phyloP scores from a whole-genome alignment of 2,329 filamentous ascomycete genomes.

The Didymella exigua region DNA sequence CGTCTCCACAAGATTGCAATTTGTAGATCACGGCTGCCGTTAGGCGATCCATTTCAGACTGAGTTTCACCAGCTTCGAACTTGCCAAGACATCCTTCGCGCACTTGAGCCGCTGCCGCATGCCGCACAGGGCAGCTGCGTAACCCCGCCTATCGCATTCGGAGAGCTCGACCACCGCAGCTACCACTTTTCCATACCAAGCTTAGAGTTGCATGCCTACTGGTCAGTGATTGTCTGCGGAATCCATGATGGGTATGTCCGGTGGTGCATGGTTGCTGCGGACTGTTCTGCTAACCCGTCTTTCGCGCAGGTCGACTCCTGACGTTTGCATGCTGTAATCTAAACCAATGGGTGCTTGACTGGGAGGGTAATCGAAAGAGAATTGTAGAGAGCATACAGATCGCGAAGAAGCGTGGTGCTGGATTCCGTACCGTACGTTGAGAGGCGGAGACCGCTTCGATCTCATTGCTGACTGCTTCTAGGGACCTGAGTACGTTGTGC shows the following conservation, averaged over 20 bases:
- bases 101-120: slow-evolving; percentile 5
- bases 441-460: too few species aligned
- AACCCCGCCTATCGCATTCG: slow-evolving; percentile 14
- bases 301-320: slow-evolving; percentile 25
- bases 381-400: slow-evolving; percentile 67
- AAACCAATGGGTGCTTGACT: slow-evolving; percentile 38
- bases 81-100: slow-evolving; percentile 10
- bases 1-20: neutral
- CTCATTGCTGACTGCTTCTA: neutral
- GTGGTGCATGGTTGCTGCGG: neutral
- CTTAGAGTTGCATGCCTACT: neutral
- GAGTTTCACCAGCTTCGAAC: neutral
- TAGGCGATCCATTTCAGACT: neutral
- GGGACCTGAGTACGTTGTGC: slow-evolving; percentile 11
- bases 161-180: slow-evolving; percentile 11
- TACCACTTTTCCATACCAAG: slow-evolving; percentile 1
- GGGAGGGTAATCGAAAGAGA: slow-evolving; percentile 64
- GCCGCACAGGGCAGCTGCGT: slow-evolving; percentile 12
- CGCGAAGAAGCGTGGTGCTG: slow-evolving; percentile 55
- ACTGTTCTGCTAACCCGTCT: neutral
- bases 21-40: slow-evolving; percentile 6
- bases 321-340: slow-evolving; percentile 41
- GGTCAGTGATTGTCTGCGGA: neutral
- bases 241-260: slow-evolving; percentile 9
- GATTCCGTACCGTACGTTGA: slow-evolving; percentile 50